phyloP scores from a whole-genome alignment of 2,329 filamentous ascomycete genomes.

The Ophiocordyceps polyrhachis-furcata region DNA sequence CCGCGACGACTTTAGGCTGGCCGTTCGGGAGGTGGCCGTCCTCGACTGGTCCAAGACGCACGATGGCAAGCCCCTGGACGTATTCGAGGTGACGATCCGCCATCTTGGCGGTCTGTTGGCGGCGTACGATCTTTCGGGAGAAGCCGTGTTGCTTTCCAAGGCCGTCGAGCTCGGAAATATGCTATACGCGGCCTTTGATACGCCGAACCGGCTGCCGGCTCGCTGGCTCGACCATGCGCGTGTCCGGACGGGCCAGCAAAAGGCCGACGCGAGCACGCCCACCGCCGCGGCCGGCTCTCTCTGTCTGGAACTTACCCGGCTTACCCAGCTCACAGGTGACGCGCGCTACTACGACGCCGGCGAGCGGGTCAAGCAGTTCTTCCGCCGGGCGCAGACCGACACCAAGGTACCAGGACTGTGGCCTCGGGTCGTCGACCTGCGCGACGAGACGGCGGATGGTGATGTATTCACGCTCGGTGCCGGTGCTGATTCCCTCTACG shows the following conservation, averaged over 20 bases:
- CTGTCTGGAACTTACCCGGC: conserved; percentile 54
- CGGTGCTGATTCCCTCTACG: conserved; percentile 32
- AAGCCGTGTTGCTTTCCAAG: conserved; percentile 27
- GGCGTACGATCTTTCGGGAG: conserved; percentile 31
- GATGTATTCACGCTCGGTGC: conserved; percentile 24
- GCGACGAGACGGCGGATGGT: conserved; percentile 25
- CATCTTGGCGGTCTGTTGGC: conserved; percentile 32
- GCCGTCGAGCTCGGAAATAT: conserved; percentile 32
- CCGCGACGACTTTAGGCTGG: conserved; percentile 33
- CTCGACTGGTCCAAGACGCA: conserved; percentile 36
- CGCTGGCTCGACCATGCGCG: conserved; percentile 25
- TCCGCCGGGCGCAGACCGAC: conserved; percentile 43
- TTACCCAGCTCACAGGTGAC: conserved; percentile 55
- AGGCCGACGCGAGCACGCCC: conserved; percentile 17
- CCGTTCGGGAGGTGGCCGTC: conserved; percentile 25
- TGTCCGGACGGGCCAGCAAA: conserved; percentile 19
- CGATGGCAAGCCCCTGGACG: conserved; percentile 23
- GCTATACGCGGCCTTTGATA: conserved; percentile 33
- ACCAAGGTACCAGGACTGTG: conserved; percentile 56
- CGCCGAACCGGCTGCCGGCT: conserved; percentile 31
- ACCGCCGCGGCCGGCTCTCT: conserved; percentile 41
- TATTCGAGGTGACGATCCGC: conserved; percentile 46
- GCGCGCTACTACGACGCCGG: conserved; percentile 60
- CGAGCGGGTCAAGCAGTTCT: conserved; percentile 50
- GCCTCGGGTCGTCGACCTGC: conserved; percentile 46